Evolutionary conservation across 1,284 basidiomycete species (phyloP), one percentile per base, ranked within the genome.

Genomic region (Heterobasidion occidentale): DNA sequence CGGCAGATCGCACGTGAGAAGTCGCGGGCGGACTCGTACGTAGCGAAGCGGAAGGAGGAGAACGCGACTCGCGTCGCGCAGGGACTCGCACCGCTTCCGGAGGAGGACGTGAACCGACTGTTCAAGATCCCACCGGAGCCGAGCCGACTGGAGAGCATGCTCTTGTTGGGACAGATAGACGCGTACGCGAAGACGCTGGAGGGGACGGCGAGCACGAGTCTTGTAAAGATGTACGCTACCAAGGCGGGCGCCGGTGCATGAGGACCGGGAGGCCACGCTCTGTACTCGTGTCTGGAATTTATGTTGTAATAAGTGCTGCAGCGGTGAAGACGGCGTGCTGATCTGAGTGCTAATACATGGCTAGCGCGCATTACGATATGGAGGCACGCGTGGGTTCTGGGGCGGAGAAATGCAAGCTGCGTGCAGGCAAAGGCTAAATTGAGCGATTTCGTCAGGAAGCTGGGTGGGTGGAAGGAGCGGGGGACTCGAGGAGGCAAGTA

Each of bases 1-100:
- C 87, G 96, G 58, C 94, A 98, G 71, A 94, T 98, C 65, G 89
- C 87, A 27, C 83, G 96, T 50, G 96, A 98, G 72, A 89, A 88
- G 68, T 75, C 81, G 45, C 84, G 85, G 60, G 92, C 94, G 59
- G 96, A 99, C 60, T 76, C 77, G 56, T 86, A 87, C 64, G 72
- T 95, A 56, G 79, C 80, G 64, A 93, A 93, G 70, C 83, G 94
- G 63, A 90, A 90, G 68, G 92, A 96, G 67, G 96, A 98, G 74
- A 98, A 95, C 68, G 83, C 81, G 20, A 76, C 79, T 58, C 82
- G 96, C 56, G 81, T 89, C 60, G 86, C 86, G 52, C 90, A 95
- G 65, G 94, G 94, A 9, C 76, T 97, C 57, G 81, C 85, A 42
- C 91, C 94, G 58, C 77, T 98, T 33, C 94, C 92, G 0, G 86